Conservation (phyloP, 345 rosid species). For the Aethionema arabicum region DNA sequence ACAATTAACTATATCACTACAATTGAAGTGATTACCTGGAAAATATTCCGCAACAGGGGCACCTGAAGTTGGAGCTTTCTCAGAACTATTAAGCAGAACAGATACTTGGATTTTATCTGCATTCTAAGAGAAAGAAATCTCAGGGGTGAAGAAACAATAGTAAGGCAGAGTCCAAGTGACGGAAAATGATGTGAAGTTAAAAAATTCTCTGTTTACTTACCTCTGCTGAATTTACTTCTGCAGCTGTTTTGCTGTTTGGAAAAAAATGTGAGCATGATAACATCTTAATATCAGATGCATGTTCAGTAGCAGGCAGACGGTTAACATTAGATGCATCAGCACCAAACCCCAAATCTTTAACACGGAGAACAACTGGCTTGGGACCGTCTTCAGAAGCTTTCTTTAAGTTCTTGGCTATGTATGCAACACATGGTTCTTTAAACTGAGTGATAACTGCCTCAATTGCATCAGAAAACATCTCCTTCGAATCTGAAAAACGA, state of each 20-base stretch:
- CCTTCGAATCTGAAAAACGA: constrained; percentile 47
- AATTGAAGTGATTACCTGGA: constrained; percentile 56
- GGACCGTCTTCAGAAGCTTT: constrained; percentile 44
- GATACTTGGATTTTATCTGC: constrained; percentile 80
- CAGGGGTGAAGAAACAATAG: constrained; percentile 24
- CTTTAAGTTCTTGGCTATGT: constrained; percentile 50
- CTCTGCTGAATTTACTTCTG: constrained; percentile 53
- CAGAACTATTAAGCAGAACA: constrained; percentile 63
- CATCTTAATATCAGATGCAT: constrained; percentile 40
- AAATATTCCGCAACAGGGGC: constrained; percentile 70
- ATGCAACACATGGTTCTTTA: constrained; percentile 56
- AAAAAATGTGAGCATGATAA: constrained; percentile 61
- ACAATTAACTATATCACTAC: constrained; percentile 6
- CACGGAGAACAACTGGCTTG: constrained; percentile 54
- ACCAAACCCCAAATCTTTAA: constrained; percentile 55
- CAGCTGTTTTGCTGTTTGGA: constrained; percentile 45
- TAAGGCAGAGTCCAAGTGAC: constrained; percentile 7
- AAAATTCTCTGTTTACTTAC: constrained; percentile 40
- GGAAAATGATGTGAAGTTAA: not conserved
- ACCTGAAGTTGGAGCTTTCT: constrained; percentile 39
- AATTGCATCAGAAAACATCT: constrained; percentile 45
- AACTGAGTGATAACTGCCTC: constrained; percentile 57
- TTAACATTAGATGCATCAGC: constrained; percentile 44
- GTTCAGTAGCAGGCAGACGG: constrained; percentile 42
- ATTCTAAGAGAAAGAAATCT: constrained; percentile 57